Conservation (phyloP, 2,329 filamentous ascomycete genomes). For the Fusarium sp. region DNA sequence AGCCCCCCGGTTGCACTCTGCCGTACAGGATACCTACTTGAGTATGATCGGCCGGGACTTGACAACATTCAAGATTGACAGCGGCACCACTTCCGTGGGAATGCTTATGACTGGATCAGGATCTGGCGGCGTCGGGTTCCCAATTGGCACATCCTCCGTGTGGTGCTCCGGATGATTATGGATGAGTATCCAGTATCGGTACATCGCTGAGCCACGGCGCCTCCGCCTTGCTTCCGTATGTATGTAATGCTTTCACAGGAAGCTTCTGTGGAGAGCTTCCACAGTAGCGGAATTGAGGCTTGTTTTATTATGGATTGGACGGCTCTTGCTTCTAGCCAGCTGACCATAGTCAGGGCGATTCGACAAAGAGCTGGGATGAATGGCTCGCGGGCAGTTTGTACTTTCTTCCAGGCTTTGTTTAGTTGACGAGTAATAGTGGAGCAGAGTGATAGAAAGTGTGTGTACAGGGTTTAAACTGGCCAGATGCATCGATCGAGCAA, state of each 20-base stretch:
- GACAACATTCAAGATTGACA: slow-evolving; percentile 23
- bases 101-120: slow-evolving; percentile 24
- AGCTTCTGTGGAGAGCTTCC: slow-evolving; percentile 33
- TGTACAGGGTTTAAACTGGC: slow-evolving; percentile 4
- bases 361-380: neutral
- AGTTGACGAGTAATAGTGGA: slow-evolving; percentile 9
- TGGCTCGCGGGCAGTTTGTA: neutral
- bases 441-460: slow-evolving; percentile 1
- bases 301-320: slow-evolving; percentile 5
- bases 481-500: slow-evolving; percentile 11
- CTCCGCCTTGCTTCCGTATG: slow-evolving; percentile 1
- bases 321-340: neutral
- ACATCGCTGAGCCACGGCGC: slow-evolving; percentile 1
- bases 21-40: slow-evolving; percentile 18
- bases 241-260: slow-evolving; percentile 5
- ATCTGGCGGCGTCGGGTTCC: slow-evolving; percentile 33
- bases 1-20: slow-evolving; percentile 16
- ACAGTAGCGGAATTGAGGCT: slow-evolving; percentile 11
- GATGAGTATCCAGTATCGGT: neutral
- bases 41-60: slow-evolving; percentile 36
- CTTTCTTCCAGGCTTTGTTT: slow-evolving; percentile 20
- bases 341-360: neutral
- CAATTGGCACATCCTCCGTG: slow-evolving; percentile 16
- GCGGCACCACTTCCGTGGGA: slow-evolving; percentile 34
- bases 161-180: slow-evolving; percentile 3